Conservation (phyloP, 257 asterid genomes). For the Salvia hispanica region DNA sequence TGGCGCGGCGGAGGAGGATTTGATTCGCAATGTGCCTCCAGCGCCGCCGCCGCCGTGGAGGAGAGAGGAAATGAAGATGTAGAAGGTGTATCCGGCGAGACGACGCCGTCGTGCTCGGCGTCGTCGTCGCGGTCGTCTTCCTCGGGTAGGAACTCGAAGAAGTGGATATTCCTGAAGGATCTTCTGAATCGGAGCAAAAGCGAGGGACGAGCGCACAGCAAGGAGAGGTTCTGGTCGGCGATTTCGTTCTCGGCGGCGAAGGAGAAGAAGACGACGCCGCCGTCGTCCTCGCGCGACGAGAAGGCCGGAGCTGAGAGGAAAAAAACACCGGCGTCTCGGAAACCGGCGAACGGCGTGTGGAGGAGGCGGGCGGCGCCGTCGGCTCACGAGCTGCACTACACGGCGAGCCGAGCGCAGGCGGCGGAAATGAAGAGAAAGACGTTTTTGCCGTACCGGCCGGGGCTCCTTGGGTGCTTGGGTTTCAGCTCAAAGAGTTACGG, state of each 20-base stretch:
- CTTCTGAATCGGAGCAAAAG: conserved; percentile 56
- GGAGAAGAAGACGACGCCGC: conserved; percentile 42
- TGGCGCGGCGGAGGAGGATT: not conserved
- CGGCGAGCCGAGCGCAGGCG: conserved; percentile 84
- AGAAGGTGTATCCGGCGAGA: conserved; percentile 41
- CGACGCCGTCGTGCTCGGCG: conserved; percentile 61
- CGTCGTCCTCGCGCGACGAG: conserved; percentile 53
- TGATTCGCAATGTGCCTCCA: conserved; percentile 25
- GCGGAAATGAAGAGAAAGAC: conserved; percentile 98
- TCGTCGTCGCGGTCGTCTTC: conserved; percentile 65
- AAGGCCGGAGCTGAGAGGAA: conserved; percentile 28
- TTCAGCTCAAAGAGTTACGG: conserved; percentile 92
- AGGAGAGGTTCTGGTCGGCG: conserved; percentile 61
- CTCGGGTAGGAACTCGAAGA: conserved; percentile 60
- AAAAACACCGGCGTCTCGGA: conserved; percentile 33
- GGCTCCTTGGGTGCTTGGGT: conserved; percentile 86
- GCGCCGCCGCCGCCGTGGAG: not conserved
- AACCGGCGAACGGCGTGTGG: conserved; percentile 58
- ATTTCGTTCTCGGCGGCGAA: conserved; percentile 49
- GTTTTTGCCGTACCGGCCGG: conserved; percentile 84
- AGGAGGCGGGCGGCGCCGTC: conserved; percentile 53
- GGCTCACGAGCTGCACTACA: conserved; percentile 88
- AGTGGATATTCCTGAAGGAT: conserved; percentile 63
- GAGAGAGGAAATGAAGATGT: conserved; percentile 17
- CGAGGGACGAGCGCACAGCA: conserved; percentile 48